Base-by-base conservation (phyloP, 2,329 filamentous ascomycete genomes). In the Trichophyton mentagrophytes region DNA sequence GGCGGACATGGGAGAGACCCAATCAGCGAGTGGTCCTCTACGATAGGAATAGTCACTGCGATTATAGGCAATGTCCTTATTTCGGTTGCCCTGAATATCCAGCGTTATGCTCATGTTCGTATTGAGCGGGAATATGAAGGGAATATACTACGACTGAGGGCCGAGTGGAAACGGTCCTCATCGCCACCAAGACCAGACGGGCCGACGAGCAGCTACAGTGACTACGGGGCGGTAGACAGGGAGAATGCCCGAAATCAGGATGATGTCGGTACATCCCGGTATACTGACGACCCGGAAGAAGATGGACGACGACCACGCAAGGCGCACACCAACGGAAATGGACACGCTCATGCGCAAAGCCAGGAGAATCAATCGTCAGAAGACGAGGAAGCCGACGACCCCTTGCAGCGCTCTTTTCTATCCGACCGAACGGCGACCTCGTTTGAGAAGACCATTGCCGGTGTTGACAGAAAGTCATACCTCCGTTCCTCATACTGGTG, bases 401-500 rank as follows among this genome's bases (percentile, higher is more conserved):
- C 59, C 47, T 60, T 70, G 56, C 68, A 68, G 47, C 70, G 69
- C 38, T 74, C 71, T 4, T 68, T 72, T 62, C 62, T 71, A 7
- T 77, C 75, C 5, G 74, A 76, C 53, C 72, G 71, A 7, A 76
- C 73, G 1, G 66, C 72, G 56, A 71, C 70, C 25, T 69, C 73
- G 1, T 71, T 69, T 3, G 75, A 75, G 59, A 71, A 73, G 60
- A 70, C 70, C 20, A 70, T 73, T 5, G 69, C 67, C 2, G 68
- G 71, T 1, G 72, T 70, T 40, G 77, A 79, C 63, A 77, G 85
- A 33, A 85, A 86, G 61, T 87, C 84, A 4, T 99, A 99, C 73
- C 82, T 99, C 62, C 85, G 84, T 65, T 96, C 90, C 40, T 90
- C 90, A 1, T 96, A 93, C 70, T 99, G 93, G 93, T 99, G 93